Conservation (phyloP, 2,329 filamentous ascomycete species). For the Xylaria sp. region DNA sequence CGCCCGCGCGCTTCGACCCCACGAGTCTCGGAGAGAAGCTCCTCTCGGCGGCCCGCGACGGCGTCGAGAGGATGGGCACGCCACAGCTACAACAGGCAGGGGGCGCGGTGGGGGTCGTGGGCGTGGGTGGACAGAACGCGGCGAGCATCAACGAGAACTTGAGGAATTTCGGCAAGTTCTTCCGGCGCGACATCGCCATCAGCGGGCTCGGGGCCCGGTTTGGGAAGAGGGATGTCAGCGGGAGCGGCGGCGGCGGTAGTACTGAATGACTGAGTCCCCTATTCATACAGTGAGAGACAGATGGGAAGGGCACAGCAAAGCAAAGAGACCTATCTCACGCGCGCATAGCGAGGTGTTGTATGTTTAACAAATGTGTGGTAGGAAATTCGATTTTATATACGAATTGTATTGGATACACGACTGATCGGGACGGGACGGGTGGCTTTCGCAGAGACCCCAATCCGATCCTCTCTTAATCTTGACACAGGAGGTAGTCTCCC, state of each 20-base stretch:
- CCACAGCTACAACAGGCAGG: slow-evolving; percentile 47
- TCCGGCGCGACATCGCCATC: slow-evolving; percentile 79
- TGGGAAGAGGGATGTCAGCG: slow-evolving; percentile 67
- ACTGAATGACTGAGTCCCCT: slow-evolving; percentile 1
- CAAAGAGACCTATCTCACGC: too few relatives aligned
- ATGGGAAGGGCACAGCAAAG: not conserved
- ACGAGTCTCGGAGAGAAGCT: slow-evolving; percentile 85
- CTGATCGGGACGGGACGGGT: not conserved
- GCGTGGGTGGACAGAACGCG: slow-evolving; percentile 52
- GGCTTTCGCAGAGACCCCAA: slow-evolving; percentile 2
- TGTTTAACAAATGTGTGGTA: slow-evolving; percentile 15
- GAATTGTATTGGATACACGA: slow-evolving; percentile 43
- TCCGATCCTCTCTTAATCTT: slow-evolving; percentile 22
- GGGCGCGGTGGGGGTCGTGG: not conserved
- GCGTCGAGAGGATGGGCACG: slow-evolving; percentile 79
- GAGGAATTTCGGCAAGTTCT: slow-evolving; percentile 96
- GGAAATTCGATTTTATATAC: slow-evolving; percentile 37
- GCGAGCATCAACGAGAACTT: slow-evolving; percentile 90
- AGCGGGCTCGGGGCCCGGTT: slow-evolving; percentile 77
- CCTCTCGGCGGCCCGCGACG: slow-evolving; percentile 87
- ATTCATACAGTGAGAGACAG: too few relatives aligned
- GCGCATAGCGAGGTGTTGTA: not conserved
- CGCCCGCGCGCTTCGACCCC: slow-evolving; percentile 73
- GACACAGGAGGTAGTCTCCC: slow-evolving; percentile 12
- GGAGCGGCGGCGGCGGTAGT: slow-evolving; percentile 16